Evolutionary conservation across 176 grass and related monocot species (phyloP), one percentile per base, ranked within the genome.

Genomic region (Tillandsia fasciculata): DNA sequence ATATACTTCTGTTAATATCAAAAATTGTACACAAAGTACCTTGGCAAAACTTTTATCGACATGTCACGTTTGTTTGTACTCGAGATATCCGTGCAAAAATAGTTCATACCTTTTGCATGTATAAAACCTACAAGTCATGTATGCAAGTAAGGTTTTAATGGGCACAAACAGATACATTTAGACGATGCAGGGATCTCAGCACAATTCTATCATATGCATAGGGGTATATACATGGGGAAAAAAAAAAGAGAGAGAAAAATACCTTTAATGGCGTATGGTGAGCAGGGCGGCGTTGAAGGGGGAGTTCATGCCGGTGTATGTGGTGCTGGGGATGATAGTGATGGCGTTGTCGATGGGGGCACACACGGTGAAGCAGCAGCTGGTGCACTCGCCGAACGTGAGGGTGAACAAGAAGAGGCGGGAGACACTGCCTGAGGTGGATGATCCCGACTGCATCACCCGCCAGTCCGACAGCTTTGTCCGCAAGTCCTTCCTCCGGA

Each of bases 321-420:
- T 72, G 3, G 27, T 48, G 15, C 9, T 61, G n/a, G 70, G 70
- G 53, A 42, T 72, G 53, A 3, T 63, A 28, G 2, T 48, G 26
- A 1, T 24, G 27, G 53, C 53, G 3, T 5, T 72, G 13, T 49
- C 29, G 8, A 72, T 72, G 0, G 70, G 29, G 3, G 15, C n/a
- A 0, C 70, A 72, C 70, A 63, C 70, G 0, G 53, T 3, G 2
- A 72, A 49, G 53, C 70, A 63, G 29, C 70, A 72, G 10, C 3
- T 72, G 53, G 28, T 63, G 70, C 53, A 72, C 52, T 72, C 70
- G 2, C 70, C 53, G 1, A 17, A 33, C 53, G 53, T 47, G 15
- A 26, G 53, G 15, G 53, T 72, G 53, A 72, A 53, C 70, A 72
- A 72, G 70, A 72, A 72, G 53, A 72, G 48, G 70, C 48, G 70